phyloP scores from a whole-genome alignment of 257 asterid genomes.

The Rhazya stricta region DNA sequence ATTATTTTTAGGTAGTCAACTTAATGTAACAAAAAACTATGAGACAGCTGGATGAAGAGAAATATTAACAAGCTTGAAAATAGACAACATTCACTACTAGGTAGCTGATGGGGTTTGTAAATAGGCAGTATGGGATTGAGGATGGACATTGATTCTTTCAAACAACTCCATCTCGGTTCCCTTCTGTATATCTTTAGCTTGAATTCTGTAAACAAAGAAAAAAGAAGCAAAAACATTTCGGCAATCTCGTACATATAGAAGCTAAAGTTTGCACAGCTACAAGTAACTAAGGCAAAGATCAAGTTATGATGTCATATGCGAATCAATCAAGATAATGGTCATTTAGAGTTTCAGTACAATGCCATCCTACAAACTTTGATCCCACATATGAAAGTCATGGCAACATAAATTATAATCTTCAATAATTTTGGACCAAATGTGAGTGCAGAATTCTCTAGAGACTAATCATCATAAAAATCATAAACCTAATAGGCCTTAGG shows the following conservation, averaged over 20 bases:
- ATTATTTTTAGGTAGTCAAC: not conserved
- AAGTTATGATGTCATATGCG: not conserved
- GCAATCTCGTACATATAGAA: not conserved
- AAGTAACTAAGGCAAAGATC: not conserved
- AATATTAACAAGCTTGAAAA: not conserved
- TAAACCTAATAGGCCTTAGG: no score
- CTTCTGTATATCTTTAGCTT: not conserved
- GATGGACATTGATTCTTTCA: not conserved
- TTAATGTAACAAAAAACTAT: not conserved
- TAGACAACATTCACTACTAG: not conserved
- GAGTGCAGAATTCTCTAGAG: no score
- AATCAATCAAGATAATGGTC: not conserved
- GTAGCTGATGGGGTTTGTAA: not conserved
- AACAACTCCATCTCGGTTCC: not conserved
- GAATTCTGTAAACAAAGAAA: constrained; percentile 6
- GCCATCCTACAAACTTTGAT: not conserved
- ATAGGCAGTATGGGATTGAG: no score
- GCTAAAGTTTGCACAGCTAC: not conserved
- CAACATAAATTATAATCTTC: no score
- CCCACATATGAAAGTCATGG: not conserved
- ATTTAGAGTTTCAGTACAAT: not conserved
- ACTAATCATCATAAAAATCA: no score
- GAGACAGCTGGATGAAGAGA: not conserved
- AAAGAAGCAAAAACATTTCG: not conserved
- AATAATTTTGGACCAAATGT: not conserved